These are phyloP conservation scores for Spizellomyces punctatus DNA, from an alignment of 192 early-diverging fungal genomes.

Conservation along the genomic window DNA sequence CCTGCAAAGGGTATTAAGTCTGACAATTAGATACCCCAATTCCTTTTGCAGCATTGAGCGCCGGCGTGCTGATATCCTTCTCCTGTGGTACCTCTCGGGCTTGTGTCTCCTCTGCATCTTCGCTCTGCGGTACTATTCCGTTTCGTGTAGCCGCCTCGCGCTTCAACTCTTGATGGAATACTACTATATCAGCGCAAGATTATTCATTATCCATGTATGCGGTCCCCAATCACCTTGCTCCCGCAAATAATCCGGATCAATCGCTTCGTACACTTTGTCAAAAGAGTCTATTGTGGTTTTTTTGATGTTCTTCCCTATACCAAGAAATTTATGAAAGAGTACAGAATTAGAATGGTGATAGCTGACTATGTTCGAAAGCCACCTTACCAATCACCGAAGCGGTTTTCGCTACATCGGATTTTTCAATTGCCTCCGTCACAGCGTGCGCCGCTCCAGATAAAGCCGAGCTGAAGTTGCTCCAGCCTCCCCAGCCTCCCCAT, in stretches of 20 bases:
- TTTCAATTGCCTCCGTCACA: conserved; percentile 1
- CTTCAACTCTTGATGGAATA: not conserved
- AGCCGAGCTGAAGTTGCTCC: not conserved
- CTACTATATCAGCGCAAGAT: not conserved
- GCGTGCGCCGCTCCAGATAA: not conserved
- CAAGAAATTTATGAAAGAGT: not conserved
- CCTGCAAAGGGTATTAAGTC: no score
- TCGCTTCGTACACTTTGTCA: not conserved
- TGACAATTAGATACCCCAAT: no score
- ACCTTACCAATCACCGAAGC: not conserved
- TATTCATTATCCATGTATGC: not conserved
- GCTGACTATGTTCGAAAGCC: not conserved
- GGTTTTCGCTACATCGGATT: not conserved
- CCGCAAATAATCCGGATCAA: not conserved
- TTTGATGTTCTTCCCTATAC: not conserved
- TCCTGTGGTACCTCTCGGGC: not conserved
- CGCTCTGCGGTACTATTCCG: not conserved
- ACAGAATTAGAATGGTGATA: not conserved
- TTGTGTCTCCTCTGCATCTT: not conserved
- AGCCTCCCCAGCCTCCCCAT: conserved; percentile 2
- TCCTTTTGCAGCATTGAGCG: no score
- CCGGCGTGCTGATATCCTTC: no score
- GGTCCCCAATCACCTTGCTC: not conserved
- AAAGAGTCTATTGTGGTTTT: not conserved
- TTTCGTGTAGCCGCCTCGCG: not conserved